Base-by-base conservation (phyloP, 345 rosid genomes). In the Gossypium raimondii region DNA sequence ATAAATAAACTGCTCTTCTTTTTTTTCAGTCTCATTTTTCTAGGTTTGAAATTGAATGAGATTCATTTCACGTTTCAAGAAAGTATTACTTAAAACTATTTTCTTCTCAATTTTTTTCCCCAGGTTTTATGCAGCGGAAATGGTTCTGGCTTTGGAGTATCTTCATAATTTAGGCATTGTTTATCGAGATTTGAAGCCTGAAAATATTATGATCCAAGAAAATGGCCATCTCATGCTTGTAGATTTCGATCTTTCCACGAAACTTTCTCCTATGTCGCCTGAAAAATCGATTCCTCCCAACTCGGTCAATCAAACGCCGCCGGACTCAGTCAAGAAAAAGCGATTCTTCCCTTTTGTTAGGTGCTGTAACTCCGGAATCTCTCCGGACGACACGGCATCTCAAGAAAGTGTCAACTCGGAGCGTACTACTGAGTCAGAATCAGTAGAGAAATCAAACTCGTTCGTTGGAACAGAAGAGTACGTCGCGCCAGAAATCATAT, bases 391-490 rank as follows among this genome's bases (percentile, higher is more conserved):
- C 13, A 65, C 84, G 60, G 78, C 17, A 7, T 9, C 69, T 29
- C 57, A 48, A 18, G 14, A 70, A 0, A 67, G 18, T 4, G 70
- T 77, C 12, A 75, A 76, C 59, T 77, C 77, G 0, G 60, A 45
- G 4, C 76, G 34, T 7, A 25, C 78, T n/a, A 25, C 78, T n/a
- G 85, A 73, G 62, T 61, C 81, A 7, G 80, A 77, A 63, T 43
- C 84, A 0, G 47, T 78, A 3, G 87, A 64, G 61, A 92, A 88
- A 67, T 89, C 93, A 0, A 93, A 93, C 80, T 93, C 98, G 7
- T 92, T 93, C 79, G 98, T 93, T 2, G 98, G 97, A 70, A 93
- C 98, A 14, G 98, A 93, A 76, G 98, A 92, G 75, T 93, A 93
- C 83, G 96, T 93, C 18, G 88, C 98, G 29, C 98, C 96, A 73